Evolutionary conservation across 352 stramenopile genomes (phyloP).

Genomic region (Globisporangium irregulare): DNA sequence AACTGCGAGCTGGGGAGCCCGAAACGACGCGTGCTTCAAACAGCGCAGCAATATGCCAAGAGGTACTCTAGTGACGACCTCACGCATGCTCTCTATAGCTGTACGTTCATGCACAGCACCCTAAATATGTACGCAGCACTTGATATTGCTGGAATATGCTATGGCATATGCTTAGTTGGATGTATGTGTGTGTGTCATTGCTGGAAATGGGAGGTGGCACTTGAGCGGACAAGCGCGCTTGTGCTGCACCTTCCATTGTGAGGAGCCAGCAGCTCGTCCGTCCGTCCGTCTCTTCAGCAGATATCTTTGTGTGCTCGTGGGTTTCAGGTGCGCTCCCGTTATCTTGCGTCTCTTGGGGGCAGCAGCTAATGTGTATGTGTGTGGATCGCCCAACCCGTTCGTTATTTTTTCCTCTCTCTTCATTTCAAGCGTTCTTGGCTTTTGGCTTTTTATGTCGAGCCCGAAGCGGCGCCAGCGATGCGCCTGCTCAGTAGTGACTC

Average conservation of each 20-base stretch:
- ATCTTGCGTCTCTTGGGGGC: not conserved
- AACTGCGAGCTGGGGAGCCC: not conserved
- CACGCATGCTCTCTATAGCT: not conserved
- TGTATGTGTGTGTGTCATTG: not conserved
- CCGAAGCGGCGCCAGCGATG: not conserved
- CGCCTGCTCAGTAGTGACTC: slow-evolving; percentile 7
- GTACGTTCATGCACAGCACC: not conserved
- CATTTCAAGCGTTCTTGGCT: not conserved
- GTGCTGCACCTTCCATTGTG: slow-evolving; percentile 1
- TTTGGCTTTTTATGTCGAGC: not conserved
- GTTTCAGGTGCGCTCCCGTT: slow-evolving; percentile 1
- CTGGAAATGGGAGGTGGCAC: not conserved
- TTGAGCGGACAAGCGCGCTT: not conserved
- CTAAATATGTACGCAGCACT: not conserved
- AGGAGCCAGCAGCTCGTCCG: not conserved
- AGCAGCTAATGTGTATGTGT: not conserved
- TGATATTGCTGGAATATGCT: not conserved
- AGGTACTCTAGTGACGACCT: not conserved
- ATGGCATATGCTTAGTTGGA: too few relatives aligned
- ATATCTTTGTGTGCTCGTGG: not conserved
- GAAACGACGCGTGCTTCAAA: slow-evolving; percentile 1
- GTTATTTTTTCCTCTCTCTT: slow-evolving; percentile 2
- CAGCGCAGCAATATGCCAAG: not conserved
- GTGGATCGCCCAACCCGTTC: not conserved
- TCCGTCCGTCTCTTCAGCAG: not conserved